Base-by-base conservation (phyloP, 305 asterid genomes). In the Fraxinus sp. region DNA sequence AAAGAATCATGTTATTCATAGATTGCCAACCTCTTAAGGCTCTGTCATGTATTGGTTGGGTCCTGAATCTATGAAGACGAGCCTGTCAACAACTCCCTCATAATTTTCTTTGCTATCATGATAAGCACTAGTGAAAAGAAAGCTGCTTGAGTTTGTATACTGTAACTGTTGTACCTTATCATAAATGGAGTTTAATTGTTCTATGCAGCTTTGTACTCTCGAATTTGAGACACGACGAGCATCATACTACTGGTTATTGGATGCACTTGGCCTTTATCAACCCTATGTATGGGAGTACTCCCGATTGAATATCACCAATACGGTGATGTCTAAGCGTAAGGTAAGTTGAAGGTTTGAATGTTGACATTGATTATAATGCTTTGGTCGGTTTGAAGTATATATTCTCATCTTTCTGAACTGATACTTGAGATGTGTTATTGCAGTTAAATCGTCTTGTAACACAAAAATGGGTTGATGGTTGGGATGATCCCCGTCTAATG, bases 401-500 rank as follows among this genome's bases (percentile, higher is more conserved):
- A 5, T 64, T 32, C 66, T 52, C 3, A 26, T 81, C 59, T 49
- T 80, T 73, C 44, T 66, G 36, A 37, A 70, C 73, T 86, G 64
- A 80, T 59, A 13, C 49, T 71, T 36, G 16, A 16, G 76, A 6
- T 52, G 8, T 74, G 78, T 52, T 83, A 41, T 62, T 85, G 88
- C 90, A 92, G 97, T 88, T 96, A 77, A 96, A 96, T 85, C 94
- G 88, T 49, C 97, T 96, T 55, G 98, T 96, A 77, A 94, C 97
- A 28, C 94, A 94, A 83, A 94, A 96, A 72, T 90, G 92, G 91
- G 98, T 94, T 28, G 97, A 96, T 86, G 94, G 97, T 68, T 96
- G 98, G 98, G 98, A 96, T 88, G 98, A 96, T 87, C 99, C 99
- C 78, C 97, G 98, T 78, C 88, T 96, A 71, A 92, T 96, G 98